Evolutionary conservation across 1,284 basidiomycete species (phyloP).

Genomic region (Phellopilus nigrolimitatus): DNA sequence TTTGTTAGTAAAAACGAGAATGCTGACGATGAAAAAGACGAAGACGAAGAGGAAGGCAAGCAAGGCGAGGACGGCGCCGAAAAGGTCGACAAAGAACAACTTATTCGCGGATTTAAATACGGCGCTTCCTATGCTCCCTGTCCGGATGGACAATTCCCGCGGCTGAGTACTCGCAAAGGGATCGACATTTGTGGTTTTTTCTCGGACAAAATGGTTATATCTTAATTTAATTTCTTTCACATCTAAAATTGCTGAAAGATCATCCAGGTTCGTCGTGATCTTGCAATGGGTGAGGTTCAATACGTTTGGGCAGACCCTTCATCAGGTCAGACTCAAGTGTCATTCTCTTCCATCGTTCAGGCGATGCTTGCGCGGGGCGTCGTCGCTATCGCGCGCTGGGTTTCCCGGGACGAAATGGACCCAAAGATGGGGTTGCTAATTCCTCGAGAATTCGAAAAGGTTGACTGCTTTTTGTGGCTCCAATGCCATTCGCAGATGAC

Average conservation of each 20-base stretch:
- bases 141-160: slow-evolving; percentile 74
- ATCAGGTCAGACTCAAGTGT: slow-evolving; percentile 70
- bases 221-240: neutral
- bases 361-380: slow-evolving; percentile 68
- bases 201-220: slow-evolving; percentile 50
- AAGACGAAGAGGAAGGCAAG: slow-evolving; percentile 28
- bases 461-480: slow-evolving; percentile 80
- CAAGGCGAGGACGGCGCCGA: slow-evolving; percentile 33
- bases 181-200: slow-evolving; percentile 90
- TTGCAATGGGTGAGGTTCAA: slow-evolving; percentile 81
- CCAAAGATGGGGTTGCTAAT: slow-evolving; percentile 81
- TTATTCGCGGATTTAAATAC: slow-evolving; percentile 86
- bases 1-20: slow-evolving; percentile 39
- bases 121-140: slow-evolving; percentile 86
- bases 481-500: slow-evolving; percentile 95
- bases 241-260: slow-evolving; percentile 7
- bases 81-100: slow-evolving; percentile 68
- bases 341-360: slow-evolving; percentile 80
- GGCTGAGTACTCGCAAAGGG: slow-evolving; percentile 69
- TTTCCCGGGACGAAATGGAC: slow-evolving; percentile 66
- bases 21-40: slow-evolving; percentile 30
- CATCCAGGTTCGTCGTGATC: slow-evolving; percentile 71
- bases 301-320: slow-evolving; percentile 80
- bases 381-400: slow-evolving; percentile 80
- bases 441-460: slow-evolving; percentile 57